phyloP scores from a whole-genome alignment of 2,329 filamentous ascomycete genomes.

The Phialophora expanda region DNA sequence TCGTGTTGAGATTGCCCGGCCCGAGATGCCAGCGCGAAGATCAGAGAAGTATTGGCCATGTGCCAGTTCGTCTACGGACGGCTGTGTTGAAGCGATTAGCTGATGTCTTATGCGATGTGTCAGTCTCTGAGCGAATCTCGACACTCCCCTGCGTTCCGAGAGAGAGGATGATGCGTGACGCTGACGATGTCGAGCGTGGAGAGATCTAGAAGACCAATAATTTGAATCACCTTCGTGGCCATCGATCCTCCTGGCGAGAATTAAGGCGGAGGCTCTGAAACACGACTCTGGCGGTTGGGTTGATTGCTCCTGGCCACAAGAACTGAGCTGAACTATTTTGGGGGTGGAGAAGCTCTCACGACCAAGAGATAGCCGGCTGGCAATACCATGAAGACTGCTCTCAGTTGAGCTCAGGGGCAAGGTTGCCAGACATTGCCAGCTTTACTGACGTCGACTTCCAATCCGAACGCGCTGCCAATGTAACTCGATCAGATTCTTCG shows the following conservation, averaged over 20 bases:
- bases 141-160: neutral
- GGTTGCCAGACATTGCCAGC: neutral
- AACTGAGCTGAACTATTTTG: neutral
- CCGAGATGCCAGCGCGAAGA: neutral
- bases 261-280: neutral
- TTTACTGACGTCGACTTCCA: neutral
- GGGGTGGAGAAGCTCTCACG: neutral
- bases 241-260: neutral
- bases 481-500: neutral
- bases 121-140: neutral
- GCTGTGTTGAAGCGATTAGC: neutral
- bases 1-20: neutral
- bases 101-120: neutral
- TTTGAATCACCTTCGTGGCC: neutral
- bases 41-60: neutral
- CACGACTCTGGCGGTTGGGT: neutral
- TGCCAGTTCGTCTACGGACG: neutral
- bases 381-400: neutral
- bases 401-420: neutral
- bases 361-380: neutral
- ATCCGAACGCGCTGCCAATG: neutral
- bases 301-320: neutral
- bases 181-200: neutral
- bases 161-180: neutral
- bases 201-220: neutral